Evolutionary conservation across 805 yeast species (phyloP), one percentile per base, ranked within the genome.

Genomic region (Wickerhamomyces queroliae): DNA sequence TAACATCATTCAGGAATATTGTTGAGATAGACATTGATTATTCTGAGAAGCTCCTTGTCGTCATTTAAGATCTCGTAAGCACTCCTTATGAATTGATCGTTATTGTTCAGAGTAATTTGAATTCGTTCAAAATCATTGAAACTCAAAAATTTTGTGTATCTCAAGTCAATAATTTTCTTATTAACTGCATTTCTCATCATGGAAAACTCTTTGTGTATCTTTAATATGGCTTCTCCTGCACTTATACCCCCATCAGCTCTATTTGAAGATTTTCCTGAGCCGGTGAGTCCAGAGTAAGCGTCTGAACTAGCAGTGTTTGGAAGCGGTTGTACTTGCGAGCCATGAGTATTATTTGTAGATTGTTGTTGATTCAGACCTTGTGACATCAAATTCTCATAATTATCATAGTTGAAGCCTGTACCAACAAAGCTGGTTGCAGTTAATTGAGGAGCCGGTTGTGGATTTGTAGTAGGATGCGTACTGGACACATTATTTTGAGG

Each of bases 191-290:
- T 15, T 36, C 46, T 50, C 54, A 53, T 52, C 19, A 30, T 24
- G 34, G 50, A 53, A 37, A 46, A 42, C 25, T 50, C 52, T 19
- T 46, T 47, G 29, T 52, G 52, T 12, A 52, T 47, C 7, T 37
- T 41, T 27, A 52, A 33, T 7, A 50, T 40, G 2, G 56, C 49
- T 15, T 52, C 55, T 4, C 56, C 56, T 7, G 52, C 37, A 13
- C 28, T 28, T 7, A 27, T 21, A 4, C 36, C 36, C 5, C 26
- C 26, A 15, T 21, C 26, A 10, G 20, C 26, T 28, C 18, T 28
- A 3, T 27, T 8, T 3, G n/a, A 13, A 27, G 9, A 8, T 8
- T 18, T 15, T 11, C 33, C 19, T 7, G 16, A 16, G 13, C 17
- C 25, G 8, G 25, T 23, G 25, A 11, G 11, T 11, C 25, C 25